Percentiles rank a stretch among this genome's conserved stretches.
Conservation (phyloP, 805 yeast genomes). For the Candida jianshihensis region DNA sequence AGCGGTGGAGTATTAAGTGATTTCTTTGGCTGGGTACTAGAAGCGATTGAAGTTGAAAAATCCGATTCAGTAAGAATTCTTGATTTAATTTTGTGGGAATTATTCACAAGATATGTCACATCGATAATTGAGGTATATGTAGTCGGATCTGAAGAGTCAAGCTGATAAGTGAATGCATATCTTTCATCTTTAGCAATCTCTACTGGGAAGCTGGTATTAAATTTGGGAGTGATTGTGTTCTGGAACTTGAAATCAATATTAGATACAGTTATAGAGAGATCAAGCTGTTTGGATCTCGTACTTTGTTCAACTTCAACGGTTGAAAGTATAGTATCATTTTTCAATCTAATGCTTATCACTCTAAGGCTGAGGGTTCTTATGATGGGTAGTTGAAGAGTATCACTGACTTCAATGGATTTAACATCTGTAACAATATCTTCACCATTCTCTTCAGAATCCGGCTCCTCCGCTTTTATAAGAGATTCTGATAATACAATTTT, state of each 20-base stretch:
- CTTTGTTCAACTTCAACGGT: constrained; percentile 43
- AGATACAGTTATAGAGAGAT: constrained; percentile 6
- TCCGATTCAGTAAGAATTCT: constrained; percentile 14
- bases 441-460: not conserved
- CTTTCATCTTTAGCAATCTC: constrained; percentile 20
- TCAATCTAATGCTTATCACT: constrained; percentile 40
- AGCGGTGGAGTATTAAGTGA: constrained; percentile 4
- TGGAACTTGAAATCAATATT: constrained; percentile 13
- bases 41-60: constrained; percentile 4
- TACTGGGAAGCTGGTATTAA: constrained; percentile 20
- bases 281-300: constrained; percentile 27
- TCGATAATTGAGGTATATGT: constrained; percentile 8
- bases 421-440: not conserved
- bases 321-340: constrained; percentile 39
- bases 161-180: constrained; percentile 21
- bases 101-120: constrained; percentile 3
- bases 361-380: constrained; percentile 36
- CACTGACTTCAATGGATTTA: not conserved
- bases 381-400: constrained; percentile 19
- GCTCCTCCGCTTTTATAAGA: constrained; percentile 11
- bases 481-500: constrained; percentile 11
- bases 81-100: constrained; percentile 19
- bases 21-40: constrained; percentile 3
- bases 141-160: constrained; percentile 9
- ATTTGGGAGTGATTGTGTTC: constrained; percentile 16